Base-by-base conservation (phyloP, 345 rosid species). In the Camelina hispida region DNA sequence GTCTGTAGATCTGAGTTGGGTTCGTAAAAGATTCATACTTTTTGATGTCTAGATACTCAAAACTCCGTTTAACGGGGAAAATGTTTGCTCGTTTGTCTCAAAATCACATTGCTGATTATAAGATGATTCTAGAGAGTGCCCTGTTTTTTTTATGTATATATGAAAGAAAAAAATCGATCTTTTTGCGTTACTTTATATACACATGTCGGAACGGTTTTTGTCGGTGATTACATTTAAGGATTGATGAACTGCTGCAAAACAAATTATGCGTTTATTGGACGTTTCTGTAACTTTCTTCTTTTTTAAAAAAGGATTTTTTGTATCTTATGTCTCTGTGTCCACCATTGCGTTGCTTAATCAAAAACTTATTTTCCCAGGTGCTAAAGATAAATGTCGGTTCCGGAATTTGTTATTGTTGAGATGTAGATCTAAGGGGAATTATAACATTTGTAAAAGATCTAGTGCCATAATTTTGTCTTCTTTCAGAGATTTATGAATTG, bases 1-100 rank as follows among this genome's bases (percentile, higher is more conserved):
- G 51, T 37, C 7, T 71, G 63, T 65, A 78, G 81, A 78, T 78
- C 81, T 71, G 81, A 65, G 56, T 15, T 63, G 61, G 16, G 34
- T 46, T 65, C 6, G 23, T 14, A 55, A 9, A 34, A 54, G 38
- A 47, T 56, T 77, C 51, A 62, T 4, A n/a, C 3, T 25, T 43
- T 1, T 54, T 16, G 7, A 10, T 54, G 43, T 76, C 50, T 62
- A 35, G 35, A 69, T 63, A 22, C 11, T 25, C 50, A 23, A 28
- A 30, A 44, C 28, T 64, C n/a, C 23, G 43, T n/a, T n/a, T 9
- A 18, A 13, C 12, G 32, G 42, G 9, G 6, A 15, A 4, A 18
- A 30, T 7, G 5, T 46, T 43, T 38, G 32, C 44, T 64, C 28
- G 38, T 55, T 73, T 42, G 12, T 54, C 56, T 40, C 43, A 40